Evolutionary conservation across 306 rosid species (phyloP).

Genomic region (Trichosanthes cucumerina): DNA sequence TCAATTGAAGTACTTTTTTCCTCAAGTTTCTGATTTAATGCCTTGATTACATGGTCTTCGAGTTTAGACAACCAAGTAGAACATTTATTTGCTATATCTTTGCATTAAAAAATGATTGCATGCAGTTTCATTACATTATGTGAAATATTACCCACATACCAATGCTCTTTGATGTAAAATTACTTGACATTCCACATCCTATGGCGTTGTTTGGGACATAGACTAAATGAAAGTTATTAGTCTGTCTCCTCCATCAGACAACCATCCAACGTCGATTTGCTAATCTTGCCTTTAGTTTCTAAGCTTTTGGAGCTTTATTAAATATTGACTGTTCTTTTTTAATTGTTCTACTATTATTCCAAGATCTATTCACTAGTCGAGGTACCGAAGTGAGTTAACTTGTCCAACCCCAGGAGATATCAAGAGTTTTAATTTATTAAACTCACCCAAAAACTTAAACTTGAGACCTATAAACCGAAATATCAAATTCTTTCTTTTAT

Average conservation of each 20-base stretch:
- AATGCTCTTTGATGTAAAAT: too few relatives aligned
- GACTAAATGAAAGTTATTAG: not conserved
- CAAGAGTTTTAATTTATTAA: too few relatives aligned
- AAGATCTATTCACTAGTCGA: too few relatives aligned
- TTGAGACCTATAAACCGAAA: too few relatives aligned
- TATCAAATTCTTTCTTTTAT: too few relatives aligned
- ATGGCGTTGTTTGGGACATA: not conserved
- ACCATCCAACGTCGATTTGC: not conserved
- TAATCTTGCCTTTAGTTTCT: not conserved
- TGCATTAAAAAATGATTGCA: not conserved
- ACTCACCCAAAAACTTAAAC: too few relatives aligned
- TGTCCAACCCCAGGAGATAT: too few relatives aligned
- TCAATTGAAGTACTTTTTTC: too few relatives aligned
- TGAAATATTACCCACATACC: not conserved
- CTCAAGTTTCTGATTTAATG: not conserved
- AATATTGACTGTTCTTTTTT: not conserved
- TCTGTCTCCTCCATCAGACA: not conserved
- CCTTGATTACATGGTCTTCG: not conserved
- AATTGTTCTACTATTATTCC: too few relatives aligned
- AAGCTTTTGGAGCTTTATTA: not conserved
- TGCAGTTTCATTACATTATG: not conserved
- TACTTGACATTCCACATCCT: not conserved
- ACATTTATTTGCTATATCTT: not conserved
- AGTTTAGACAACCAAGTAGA: not conserved
- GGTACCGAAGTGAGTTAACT: too few relatives aligned